phyloP scores from a whole-genome alignment of 2,329 filamentous ascomycete species.

The Cladosporium halotolerans region DNA sequence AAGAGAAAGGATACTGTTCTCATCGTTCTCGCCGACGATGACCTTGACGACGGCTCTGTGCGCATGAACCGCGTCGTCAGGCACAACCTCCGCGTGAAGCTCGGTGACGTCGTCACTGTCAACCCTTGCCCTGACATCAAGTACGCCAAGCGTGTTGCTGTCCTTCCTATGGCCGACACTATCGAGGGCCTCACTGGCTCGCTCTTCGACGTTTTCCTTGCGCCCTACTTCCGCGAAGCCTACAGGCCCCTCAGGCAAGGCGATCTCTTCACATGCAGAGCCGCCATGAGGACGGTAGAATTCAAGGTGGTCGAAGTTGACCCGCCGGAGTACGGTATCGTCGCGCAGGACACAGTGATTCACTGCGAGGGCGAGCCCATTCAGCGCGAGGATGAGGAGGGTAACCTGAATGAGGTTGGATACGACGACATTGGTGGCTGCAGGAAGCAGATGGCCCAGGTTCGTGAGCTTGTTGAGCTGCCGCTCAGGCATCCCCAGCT shows the following conservation, averaged over 20 bases:
- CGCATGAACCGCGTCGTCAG: conserved; percentile 98
- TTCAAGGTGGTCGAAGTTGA: conserved; percentile 99
- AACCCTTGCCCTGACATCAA: conserved; percentile 99
- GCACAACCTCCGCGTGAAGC: conserved; percentile 97
- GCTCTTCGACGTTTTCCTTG: conserved; percentile 97
- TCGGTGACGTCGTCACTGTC: conserved; percentile 94
- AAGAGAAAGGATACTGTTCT: conserved; percentile 99
- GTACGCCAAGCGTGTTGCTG: conserved; percentile 99
- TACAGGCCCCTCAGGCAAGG: conserved; percentile 96
- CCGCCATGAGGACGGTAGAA: conserved; percentile 97
- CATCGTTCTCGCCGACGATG: conserved; percentile 95
- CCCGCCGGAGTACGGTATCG: conserved; percentile 95
- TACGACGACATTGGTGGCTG: conserved; percentile 99
- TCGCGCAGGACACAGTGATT: conserved; percentile 97
- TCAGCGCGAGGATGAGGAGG: conserved; percentile 97
- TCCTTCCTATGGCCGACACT: conserved; percentile 95
- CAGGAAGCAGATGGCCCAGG: conserved; percentile 99
- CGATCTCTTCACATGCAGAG: conserved; percentile 93
- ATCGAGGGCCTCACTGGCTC: conserved; percentile 96
- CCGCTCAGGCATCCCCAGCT: conserved; percentile 94
- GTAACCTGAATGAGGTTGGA: conserved; percentile 97
- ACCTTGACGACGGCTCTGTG: conserved; percentile 93
- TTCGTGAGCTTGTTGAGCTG: conserved; percentile 95
- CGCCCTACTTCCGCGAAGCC: conserved; percentile 98
- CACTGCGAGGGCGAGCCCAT: conserved; percentile 97